Evolutionary conservation across 2,329 filamentous ascomycete species (phyloP), one percentile per base, ranked within the genome.

Genomic region (Lasiodiplodia sp.): DNA sequence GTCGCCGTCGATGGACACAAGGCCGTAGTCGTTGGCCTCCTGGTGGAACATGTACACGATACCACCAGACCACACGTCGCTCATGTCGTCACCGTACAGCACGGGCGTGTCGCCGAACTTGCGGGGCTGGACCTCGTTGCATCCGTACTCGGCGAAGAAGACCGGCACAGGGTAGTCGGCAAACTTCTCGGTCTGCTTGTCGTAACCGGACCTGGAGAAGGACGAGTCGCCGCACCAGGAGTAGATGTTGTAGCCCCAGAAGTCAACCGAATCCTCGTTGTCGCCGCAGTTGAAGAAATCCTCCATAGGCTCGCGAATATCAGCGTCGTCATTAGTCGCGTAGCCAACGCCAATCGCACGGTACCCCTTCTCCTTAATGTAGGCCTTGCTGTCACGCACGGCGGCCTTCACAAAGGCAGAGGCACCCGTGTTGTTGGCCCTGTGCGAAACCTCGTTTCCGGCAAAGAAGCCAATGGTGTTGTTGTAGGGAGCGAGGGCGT

Each of bases 241-340:
- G 87, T 99, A 99, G 84, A 98, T 97, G 87, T 99, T 99, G 91
- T 98, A 98, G 69, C 96, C 96, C 92, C 94, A 99, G 86, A 96
- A 98, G 82, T 99, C 96, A 73, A 98, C 97, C 70, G 91, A 81
- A 77, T 83, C 82, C 10, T 85, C 83, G 44, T 62, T 21, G 68
- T 85, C 78, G 70, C 94, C 92, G 79, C 96, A 99, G 87, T 97
- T 94, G 85, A 99, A 97, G 87, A 97, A 99, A 78, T 93, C 84
- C 73, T 93, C 92, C 77, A 98, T 89, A 76, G 93, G 85, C 73
- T 86, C 86, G 80, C 96, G 92, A 75, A 97, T 96, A 21, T 88
- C 86, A 49, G 89, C 87, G 80, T 97, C 94, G 75, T 98, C 96
- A 82, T 96, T 96, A 82, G 96, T 96, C 73, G 96, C 96, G 79